These are phyloP conservation scores for Helicostylum pulchrum DNA, from an alignment of 192 early-diverging fungal genomes.

Conservation along the genomic window DNA sequence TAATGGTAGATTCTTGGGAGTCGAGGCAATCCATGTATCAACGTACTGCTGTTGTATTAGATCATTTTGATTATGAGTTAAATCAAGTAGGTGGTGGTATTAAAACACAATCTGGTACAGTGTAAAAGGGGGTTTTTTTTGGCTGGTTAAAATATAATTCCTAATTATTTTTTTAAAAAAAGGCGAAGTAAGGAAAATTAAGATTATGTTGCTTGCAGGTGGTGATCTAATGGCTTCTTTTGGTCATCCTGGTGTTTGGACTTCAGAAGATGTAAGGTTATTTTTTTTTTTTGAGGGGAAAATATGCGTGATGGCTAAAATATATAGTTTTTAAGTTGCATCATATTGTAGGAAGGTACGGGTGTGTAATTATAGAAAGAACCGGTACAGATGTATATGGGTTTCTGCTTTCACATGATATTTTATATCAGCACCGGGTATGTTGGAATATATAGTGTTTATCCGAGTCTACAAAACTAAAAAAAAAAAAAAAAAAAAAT, in stretches of 20 bases:
- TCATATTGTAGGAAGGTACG: conserved; percentile 86
- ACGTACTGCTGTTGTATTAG: conserved; percentile 84
- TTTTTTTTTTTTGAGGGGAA: background rate
- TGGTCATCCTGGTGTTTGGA: conserved; percentile 87
- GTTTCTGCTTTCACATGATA: conserved; percentile 87
- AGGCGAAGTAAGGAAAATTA: conserved; percentile 59
- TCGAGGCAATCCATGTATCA: conserved; percentile 73
- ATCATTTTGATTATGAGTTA: conserved; percentile 91
- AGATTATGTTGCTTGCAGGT: conserved; percentile 92
- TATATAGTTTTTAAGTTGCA: conserved; percentile 37
- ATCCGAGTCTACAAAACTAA: background rate
- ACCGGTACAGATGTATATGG: conserved; percentile 92
- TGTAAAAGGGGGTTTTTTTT: background rate
- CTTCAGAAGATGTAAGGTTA: conserved; percentile 74
- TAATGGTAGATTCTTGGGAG: conserved; percentile 98
- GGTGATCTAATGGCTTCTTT: conserved; percentile 97
- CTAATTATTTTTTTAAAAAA: conserved; percentile 8
- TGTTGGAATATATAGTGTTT: background rate
- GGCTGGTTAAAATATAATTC: background rate
- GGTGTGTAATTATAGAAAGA: conserved; percentile 94
- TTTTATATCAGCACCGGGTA: conserved; percentile 82
- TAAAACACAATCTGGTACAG: conserved; percentile 49
- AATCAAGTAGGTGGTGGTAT: conserved; percentile 73
- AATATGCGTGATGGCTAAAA: background rate
- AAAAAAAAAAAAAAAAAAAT: no score